Conservation (phyloP, 305 asterid species). For the Caryopteris hybrid region DNA sequence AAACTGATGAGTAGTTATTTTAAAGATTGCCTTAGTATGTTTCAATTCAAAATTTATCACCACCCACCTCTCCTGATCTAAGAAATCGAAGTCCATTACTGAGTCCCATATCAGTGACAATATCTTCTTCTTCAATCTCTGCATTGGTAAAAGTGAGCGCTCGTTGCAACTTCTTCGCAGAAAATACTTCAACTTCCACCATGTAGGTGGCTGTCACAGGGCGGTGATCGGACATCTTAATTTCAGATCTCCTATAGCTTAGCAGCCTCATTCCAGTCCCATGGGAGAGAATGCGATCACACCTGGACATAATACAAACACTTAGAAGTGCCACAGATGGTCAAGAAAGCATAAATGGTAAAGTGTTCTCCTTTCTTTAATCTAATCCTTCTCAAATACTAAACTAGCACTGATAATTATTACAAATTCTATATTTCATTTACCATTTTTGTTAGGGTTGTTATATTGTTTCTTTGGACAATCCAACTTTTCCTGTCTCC, state of each 20-base stretch:
- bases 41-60: background rate
- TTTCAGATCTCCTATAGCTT: slow-evolving; percentile 65
- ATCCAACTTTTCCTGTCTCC: background rate
- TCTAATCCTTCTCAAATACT: background rate
- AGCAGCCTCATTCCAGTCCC: slow-evolving; percentile 75
- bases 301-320: slow-evolving; percentile 40
- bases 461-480: background rate
- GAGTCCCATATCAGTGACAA: slow-evolving; percentile 30
- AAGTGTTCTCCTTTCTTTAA: no score
- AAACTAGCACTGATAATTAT: background rate
- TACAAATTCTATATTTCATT: background rate
- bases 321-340: background rate
- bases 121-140: slow-evolving; percentile 60
- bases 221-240: slow-evolving; percentile 81
- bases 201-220: slow-evolving; percentile 76
- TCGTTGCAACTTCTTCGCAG: slow-evolving; percentile 68
- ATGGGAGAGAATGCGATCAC: slow-evolving; percentile 76
- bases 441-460: background rate
- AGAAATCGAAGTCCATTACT: slow-evolving; percentile 27
- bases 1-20: background rate
- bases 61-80: slow-evolving; percentile 46
- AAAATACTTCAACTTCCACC: slow-evolving; percentile 85
- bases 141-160: slow-evolving; percentile 90
- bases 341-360: background rate
- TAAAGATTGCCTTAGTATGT: background rate